Base-by-base conservation (phyloP, 768 basidiomycete genomes). In the Mrakia gelida region DNA sequence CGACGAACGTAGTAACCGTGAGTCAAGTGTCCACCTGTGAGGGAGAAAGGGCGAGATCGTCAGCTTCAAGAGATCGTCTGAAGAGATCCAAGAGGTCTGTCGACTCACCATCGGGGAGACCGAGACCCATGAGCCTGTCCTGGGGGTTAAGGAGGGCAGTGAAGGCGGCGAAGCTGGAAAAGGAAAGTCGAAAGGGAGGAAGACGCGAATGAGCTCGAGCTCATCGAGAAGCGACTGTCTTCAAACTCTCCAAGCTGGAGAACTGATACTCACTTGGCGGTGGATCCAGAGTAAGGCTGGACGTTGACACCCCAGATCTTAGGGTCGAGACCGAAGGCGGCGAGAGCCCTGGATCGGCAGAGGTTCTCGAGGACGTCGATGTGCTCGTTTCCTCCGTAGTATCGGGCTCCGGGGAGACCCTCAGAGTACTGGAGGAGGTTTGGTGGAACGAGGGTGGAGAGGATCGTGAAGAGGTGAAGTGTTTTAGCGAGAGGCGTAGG, bases 121-220 rank as follows among this genome's bases (percentile, higher is more conserved):
- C 95, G 81, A 99, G 92, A 85, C 96, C 96, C 96, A 99, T 98
- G 81, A 99, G 89, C 80, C 96, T 92, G 86, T 98, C 96, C 85
- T 98, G 93, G 71, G 96, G 96, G 85, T 97, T 92, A 84, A 98
- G 90, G 81, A 99, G 88, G 54, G 96, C 95, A 54, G 97, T 98
- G 82, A 98, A 88, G 61, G 95, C 93, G 73, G 96, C 97, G 84
- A 98, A 99, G 90, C 92, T 96, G 80, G 65, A 68, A 61, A 63
- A 41, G 26, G 32, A 45, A 73, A n/a, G 30, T 71, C 59, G 43
- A 63, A 56, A 56, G 52, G 45, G 43, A 73, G 30, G 59, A 16
- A 28, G 59, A 59, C 59, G 59, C 45, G 28, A 23, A 23, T 73
- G 23, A 49, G 75, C 45, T 30, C 38, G n/a, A 26, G 59, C 32